phyloP scores from a whole-genome alignment of 192 early-diverging fungal genomes.

The Obelidium mucronatum region DNA sequence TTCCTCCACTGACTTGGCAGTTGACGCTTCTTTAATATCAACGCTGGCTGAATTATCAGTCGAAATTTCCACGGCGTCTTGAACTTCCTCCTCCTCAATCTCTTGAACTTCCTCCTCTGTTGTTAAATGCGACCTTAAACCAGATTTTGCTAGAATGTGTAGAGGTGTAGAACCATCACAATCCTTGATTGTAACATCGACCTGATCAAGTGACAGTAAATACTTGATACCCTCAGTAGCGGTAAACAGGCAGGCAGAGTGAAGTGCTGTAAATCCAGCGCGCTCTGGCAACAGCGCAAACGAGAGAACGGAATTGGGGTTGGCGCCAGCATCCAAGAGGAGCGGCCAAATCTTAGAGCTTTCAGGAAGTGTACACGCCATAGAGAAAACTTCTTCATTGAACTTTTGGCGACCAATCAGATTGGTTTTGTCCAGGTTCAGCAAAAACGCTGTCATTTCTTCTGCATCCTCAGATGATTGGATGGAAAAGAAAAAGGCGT shows the following conservation, averaged over 20 bases:
- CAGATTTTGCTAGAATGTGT: not conserved
- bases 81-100: too few relatives aligned
- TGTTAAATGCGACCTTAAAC: too few relatives aligned
- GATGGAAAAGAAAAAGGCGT: not conserved
- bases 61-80: too few relatives aligned
- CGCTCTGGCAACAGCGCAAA: not conserved
- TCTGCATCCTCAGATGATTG: not conserved
- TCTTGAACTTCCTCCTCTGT: too few relatives aligned
- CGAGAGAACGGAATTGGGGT: not conserved
- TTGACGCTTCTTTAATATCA: too few relatives aligned
- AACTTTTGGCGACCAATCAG: not conserved
- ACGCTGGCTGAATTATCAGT: too few relatives aligned
- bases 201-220: not conserved
- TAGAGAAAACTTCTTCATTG: not conserved
- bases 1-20: too few relatives aligned
- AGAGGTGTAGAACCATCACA: constrained; percentile 4
- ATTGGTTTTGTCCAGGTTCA: not conserved
- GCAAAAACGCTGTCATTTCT: not conserved
- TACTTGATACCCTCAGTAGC: not conserved
- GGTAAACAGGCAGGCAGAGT: not conserved
- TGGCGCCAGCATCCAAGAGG: not conserved
- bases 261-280: constrained; percentile 16
- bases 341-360: not conserved
- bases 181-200: not conserved
- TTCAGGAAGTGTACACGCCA: not conserved